phyloP scores from a whole-genome alignment of 495 filamentous ascomycete genomes.

The Neurospora hispaniola region DNA sequence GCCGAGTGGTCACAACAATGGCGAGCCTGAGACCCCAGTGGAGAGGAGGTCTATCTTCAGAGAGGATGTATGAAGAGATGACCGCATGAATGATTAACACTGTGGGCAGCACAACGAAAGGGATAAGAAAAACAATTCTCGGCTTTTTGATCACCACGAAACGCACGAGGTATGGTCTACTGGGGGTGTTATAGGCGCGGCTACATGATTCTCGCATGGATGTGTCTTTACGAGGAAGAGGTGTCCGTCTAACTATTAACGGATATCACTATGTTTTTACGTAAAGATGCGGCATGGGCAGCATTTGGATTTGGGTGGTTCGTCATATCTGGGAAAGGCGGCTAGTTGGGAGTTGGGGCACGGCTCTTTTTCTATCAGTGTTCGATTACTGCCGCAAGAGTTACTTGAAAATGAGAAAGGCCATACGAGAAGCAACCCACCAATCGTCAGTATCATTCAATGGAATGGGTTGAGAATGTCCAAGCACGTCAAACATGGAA shows the following conservation, averaged over 20 bases:
- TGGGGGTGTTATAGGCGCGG: background rate
- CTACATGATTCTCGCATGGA: background rate
- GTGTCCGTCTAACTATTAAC: background rate
- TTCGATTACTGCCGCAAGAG: background rate
- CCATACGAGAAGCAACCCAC: background rate
- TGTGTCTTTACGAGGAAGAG: background rate
- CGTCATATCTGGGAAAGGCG: background rate
- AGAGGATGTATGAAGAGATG: slow-evolving; percentile 34
- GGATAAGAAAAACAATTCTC: background rate
- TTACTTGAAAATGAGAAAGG: background rate
- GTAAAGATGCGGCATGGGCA: background rate
- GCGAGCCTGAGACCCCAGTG: slow-evolving; percentile 23
- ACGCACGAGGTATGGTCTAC: background rate
- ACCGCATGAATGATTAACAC: background rate
- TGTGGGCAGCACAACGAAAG: background rate
- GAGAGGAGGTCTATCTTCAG: slow-evolving; percentile 41
- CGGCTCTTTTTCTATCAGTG: background rate
- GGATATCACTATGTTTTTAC: background rate
- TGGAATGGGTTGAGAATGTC: background rate
- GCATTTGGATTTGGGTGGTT: background rate
- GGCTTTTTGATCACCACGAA: background rate
- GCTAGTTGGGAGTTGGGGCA: background rate
- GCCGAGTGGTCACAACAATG: background rate
- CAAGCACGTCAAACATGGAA: background rate
- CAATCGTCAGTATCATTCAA: background rate